Conservation (phyloP, 164 flowering plant genomes). For the Sedum album region DNA sequence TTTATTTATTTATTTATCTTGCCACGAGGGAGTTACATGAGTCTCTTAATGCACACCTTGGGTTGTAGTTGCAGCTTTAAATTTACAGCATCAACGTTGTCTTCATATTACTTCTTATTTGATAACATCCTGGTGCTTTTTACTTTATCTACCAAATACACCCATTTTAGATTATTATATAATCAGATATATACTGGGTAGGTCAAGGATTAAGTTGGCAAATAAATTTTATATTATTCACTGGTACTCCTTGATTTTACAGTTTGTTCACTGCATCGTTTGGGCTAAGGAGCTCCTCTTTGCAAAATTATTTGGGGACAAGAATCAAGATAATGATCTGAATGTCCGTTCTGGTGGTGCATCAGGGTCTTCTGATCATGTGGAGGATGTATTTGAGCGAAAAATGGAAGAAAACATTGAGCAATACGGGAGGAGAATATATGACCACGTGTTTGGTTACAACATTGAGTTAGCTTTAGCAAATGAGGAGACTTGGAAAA, state of each 20-base stretch:
- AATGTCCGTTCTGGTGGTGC: constrained; percentile 74
- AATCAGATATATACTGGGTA: background rate
- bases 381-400: constrained; percentile 72
- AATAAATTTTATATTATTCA: constrained; percentile 6
- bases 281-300: constrained; percentile 98
- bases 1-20: background rate
- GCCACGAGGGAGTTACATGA: too few species aligned
- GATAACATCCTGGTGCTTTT: background rate
- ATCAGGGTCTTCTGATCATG: constrained; percentile 49
- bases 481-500: constrained; percentile 94
- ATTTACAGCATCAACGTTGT: background rate
- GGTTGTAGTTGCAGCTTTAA: background rate
- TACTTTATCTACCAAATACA: background rate
- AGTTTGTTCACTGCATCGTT: constrained; percentile 98
- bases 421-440: constrained; percentile 78
- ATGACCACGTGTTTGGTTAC: constrained; percentile 95
- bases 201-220: background rate
- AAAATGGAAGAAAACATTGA: constrained; percentile 60
- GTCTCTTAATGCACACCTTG: background rate
- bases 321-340: constrained; percentile 85
- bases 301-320: constrained; percentile 91
- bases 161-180: background rate
- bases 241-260: constrained; percentile 23
- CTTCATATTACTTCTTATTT: background rate
- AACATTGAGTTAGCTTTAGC: constrained; percentile 84